Percentiles rank a stretch among this genome's conserved stretches.
Evolutionary conservation across 352 stramenopile species (phyloP).

Genomic region (Phytopythium aichiense): DNA sequence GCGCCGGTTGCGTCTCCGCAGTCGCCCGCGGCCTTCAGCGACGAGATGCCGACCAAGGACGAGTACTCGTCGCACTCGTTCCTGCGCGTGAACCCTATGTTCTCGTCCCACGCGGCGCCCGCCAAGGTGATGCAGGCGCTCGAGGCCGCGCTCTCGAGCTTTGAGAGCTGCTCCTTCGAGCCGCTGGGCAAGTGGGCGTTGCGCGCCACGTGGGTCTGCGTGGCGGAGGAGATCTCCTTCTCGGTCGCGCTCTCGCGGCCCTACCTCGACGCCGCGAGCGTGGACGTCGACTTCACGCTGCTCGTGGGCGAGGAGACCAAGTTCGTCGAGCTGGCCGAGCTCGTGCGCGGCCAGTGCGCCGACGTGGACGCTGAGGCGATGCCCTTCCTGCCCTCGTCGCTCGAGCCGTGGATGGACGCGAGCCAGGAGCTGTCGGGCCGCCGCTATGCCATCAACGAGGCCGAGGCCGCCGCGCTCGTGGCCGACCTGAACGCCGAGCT

Average conservation of each 20-base stretch:
- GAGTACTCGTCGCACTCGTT: constrained; percentile 45
- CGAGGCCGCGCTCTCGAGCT: constrained; percentile 30
- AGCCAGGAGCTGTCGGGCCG: constrained; percentile 43
- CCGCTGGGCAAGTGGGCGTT: constrained; percentile 38
- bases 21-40: constrained; percentile 36
- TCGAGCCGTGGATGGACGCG: constrained; percentile 58
- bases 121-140: constrained; percentile 50
- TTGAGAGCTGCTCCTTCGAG: constrained; percentile 36
- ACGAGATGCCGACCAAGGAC: constrained; percentile 41
- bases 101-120: constrained; percentile 35
- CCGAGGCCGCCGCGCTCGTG: constrained; percentile 39
- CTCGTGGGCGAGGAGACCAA: constrained; percentile 44
- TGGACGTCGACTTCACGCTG: constrained; percentile 59
- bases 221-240: constrained; percentile 67
- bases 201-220: constrained; percentile 47
- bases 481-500: constrained; percentile 59
- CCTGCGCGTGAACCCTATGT: constrained; percentile 45
- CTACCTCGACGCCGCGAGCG: constrained; percentile 15
- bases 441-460: constrained; percentile 50
- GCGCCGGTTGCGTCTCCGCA: constrained; percentile 25
- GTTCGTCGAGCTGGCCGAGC: constrained; percentile 52
- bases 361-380: constrained; percentile 58
- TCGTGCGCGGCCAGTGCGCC: constrained; percentile 44
- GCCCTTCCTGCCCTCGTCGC: constrained; percentile 41
- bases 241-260: constrained; percentile 44